phyloP scores from a whole-genome alignment of 2,329 filamentous ascomycete genomes.

The Hypoxylon sp. region DNA sequence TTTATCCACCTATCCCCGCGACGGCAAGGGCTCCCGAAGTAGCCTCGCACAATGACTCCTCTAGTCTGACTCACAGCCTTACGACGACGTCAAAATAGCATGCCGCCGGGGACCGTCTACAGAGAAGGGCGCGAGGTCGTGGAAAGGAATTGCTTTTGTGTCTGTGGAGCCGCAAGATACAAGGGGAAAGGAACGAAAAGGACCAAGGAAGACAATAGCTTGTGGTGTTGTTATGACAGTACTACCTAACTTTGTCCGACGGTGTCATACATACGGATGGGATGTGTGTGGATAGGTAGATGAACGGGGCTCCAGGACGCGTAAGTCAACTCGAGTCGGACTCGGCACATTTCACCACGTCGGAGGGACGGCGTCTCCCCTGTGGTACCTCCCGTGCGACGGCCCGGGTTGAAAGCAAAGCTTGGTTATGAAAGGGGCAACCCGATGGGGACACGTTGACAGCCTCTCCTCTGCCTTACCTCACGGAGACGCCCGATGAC shows the following conservation, averaged over 20 bases:
- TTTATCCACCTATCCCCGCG: background rate
- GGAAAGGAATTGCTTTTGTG: slow-evolving; percentile 1
- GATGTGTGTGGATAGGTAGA: background rate
- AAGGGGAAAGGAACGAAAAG: slow-evolving; percentile 1
- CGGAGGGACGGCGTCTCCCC: slow-evolving; percentile 22
- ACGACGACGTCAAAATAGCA: slow-evolving; percentile 12
- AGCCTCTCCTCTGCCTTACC: slow-evolving; percentile 11
- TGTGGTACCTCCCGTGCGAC: slow-evolving; percentile 28
- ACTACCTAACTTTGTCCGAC: slow-evolving; percentile 10
- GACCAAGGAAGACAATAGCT: slow-evolving; percentile 8
- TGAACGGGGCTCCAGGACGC: slow-evolving; percentile 33
- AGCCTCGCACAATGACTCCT: slow-evolving; percentile 22
- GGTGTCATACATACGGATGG: slow-evolving; percentile 22
- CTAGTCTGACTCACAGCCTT: slow-evolving; percentile 40
- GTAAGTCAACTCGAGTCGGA: slow-evolving; percentile 26
- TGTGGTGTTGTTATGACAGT: background rate
- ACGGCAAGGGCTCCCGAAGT: slow-evolving; percentile 16
- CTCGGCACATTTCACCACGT: slow-evolving; percentile 32
- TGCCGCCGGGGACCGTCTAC: background rate
- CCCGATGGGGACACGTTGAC: background rate
- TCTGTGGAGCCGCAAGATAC: slow-evolving; percentile 7
- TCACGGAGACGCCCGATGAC: slow-evolving; percentile 18
- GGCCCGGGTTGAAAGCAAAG: slow-evolving; percentile 22
- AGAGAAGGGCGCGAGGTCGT: slow-evolving; percentile 17
- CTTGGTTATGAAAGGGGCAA: background rate